Evolutionary conservation across 1,139 yeast genomes (phyloP).

Genomic region (Waltiozyma solani): DNA sequence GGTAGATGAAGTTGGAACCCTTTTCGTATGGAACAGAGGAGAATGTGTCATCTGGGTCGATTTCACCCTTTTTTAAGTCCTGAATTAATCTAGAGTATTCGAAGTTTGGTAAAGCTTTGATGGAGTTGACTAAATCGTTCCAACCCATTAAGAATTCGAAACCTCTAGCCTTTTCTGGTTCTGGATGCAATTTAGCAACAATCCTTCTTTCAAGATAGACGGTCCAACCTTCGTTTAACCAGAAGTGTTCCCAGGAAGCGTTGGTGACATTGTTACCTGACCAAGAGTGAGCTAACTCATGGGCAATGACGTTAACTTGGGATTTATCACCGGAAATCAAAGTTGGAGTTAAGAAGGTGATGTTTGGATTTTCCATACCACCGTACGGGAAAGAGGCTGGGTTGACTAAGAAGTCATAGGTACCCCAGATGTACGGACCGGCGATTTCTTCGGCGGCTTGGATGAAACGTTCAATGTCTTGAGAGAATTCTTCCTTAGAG

Average conservation of each 20-base stretch:
- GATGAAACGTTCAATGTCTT: slow-evolving; percentile 73
- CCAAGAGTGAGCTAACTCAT: slow-evolving; percentile 91
- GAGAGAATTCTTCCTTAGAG: slow-evolving; percentile 72
- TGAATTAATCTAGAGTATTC: slow-evolving; percentile 62
- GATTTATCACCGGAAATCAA: slow-evolving; percentile 79
- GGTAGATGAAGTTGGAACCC: slow-evolving; percentile 73
- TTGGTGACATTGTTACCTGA: slow-evolving; percentile 85
- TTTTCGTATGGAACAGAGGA: slow-evolving; percentile 86
- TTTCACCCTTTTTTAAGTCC: slow-evolving; percentile 45
- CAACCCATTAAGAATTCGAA: slow-evolving; percentile 83
- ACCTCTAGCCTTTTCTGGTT: slow-evolving; percentile 68
- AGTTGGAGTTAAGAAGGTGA: slow-evolving; percentile 89
- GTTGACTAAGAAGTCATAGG: slow-evolving; percentile 70
- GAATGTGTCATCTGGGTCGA: slow-evolving; percentile 85
- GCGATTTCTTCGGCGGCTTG: slow-evolving; percentile 70
- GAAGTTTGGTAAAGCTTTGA: slow-evolving; percentile 41
- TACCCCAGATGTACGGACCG: slow-evolving; percentile 81
- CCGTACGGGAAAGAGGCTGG: slow-evolving; percentile 89
- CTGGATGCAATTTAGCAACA: slow-evolving; percentile 35
- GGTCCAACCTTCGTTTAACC: slow-evolving; percentile 97
- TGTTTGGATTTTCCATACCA: slow-evolving; percentile 92
- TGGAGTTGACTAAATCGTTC: slow-evolving; percentile 64
- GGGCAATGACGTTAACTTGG: slow-evolving; percentile 83
- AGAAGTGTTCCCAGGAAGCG: slow-evolving; percentile 88
- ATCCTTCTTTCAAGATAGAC: slow-evolving; percentile 85